Evolutionary conservation across 169 alveolate species (phyloP).

Genomic region (Sarcocystis neurona): DNA sequence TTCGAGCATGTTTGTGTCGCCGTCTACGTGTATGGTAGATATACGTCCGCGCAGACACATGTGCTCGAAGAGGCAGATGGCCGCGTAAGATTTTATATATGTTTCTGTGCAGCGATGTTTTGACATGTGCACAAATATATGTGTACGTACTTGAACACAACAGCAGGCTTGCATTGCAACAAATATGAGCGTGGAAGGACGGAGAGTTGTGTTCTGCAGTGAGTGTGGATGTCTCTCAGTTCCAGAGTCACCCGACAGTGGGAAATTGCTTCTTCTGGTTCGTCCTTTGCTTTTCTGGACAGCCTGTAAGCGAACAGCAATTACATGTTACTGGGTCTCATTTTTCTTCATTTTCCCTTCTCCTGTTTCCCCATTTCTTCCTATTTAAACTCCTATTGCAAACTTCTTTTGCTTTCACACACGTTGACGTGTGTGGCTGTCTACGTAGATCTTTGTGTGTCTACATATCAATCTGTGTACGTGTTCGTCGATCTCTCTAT

Average conservation of each 20-base stretch:
- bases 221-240: conserved; percentile 57
- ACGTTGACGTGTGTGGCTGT: too few relatives aligned
- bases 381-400: too few relatives aligned
- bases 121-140: neutral
- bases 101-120: neutral
- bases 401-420: too few relatives aligned
- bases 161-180: neutral
- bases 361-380: too few relatives aligned
- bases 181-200: neutral
- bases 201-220: neutral
- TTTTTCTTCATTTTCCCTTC: neutral
- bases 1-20: too few relatives aligned
- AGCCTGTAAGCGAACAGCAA: conserved; percentile 83
- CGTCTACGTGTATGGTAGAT: too few relatives aligned
- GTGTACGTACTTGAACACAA: neutral
- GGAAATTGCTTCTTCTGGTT: conserved; percentile 93
- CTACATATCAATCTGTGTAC: too few relatives aligned
- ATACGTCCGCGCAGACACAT: too few relatives aligned
- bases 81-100: too few relatives aligned
- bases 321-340: neutral
- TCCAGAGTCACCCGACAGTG: conserved; percentile 79
- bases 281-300: conserved; percentile 92
- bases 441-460: too few relatives aligned
- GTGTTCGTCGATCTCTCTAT: too few relatives aligned
- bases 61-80: too few relatives aligned